phyloP scores from a whole-genome alignment of 768 basidiomycete species.

The Boletus fagicola region DNA sequence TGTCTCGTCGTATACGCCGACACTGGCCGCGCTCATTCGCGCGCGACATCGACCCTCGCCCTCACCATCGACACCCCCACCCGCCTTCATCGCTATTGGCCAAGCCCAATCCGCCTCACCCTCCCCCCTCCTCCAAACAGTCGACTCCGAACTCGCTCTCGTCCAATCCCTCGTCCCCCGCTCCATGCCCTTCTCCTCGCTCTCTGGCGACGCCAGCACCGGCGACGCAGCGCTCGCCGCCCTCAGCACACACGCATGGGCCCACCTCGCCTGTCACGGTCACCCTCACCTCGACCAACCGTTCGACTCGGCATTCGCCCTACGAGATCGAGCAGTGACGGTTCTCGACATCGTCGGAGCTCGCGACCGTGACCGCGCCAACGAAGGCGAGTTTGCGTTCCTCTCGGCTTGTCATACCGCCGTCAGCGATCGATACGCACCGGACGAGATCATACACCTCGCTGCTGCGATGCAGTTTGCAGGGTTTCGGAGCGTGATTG shows the following conservation, averaged over 20 bases:
- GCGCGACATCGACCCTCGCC: slow-evolving; percentile 10
- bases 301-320: slow-evolving; percentile 26
- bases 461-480: slow-evolving; percentile 37
- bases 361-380: neutral
- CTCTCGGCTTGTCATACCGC: slow-evolving; percentile 37
- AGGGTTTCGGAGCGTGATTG: slow-evolving; percentile 36
- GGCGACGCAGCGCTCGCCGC: slow-evolving; percentile 10
- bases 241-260: slow-evolving; percentile 25
- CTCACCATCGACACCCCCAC: neutral
- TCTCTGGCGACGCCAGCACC: slow-evolving; percentile 17
- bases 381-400: slow-evolving; percentile 28
- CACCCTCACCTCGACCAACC: slow-evolving; percentile 21
- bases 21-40: slow-evolving; percentile 28
- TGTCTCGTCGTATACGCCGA: slow-evolving; percentile 37
- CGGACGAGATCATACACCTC: slow-evolving; percentile 36
- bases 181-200: slow-evolving; percentile 10
- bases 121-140: slow-evolving; percentile 10
- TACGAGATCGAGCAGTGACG: slow-evolving; percentile 22
- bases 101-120: slow-evolving; percentile 13
- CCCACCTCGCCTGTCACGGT: slow-evolving; percentile 36
- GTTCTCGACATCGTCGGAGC: slow-evolving; percentile 25
- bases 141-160: slow-evolving; percentile 22
- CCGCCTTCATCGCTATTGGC: slow-evolving; percentile 21
- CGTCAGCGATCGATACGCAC: slow-evolving; percentile 18
- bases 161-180: slow-evolving; percentile 18